Conservation (phyloP, 805 yeast genomes). For the Suhomyces tanzawaensis region DNA sequence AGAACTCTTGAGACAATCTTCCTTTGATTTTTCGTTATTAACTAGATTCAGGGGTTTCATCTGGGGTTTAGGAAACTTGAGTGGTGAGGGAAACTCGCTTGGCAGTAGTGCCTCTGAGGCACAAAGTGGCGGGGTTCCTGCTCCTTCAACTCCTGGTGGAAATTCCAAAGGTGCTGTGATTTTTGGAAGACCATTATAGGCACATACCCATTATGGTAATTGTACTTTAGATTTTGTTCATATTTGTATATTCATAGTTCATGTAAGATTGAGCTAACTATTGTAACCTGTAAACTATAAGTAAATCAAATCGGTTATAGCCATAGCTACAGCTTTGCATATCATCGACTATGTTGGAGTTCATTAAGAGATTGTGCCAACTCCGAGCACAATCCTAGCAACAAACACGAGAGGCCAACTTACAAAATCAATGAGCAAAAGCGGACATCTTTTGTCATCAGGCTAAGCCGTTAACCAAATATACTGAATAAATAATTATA, state of each 20-base stretch:
- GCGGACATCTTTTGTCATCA: background rate
- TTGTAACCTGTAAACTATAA: too few relatives aligned
- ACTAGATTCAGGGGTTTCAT: conserved; percentile 47
- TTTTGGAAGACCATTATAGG: conserved; percentile 27
- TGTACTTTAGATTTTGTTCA: conserved; percentile 4
- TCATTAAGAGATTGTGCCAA: too few relatives aligned
- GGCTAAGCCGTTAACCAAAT: too few relatives aligned
- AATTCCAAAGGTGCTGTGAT: conserved; percentile 25
- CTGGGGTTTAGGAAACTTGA: conserved; percentile 46
- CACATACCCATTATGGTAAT: background rate
- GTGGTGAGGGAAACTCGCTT: conserved; percentile 10
- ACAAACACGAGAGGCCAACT: too few relatives aligned
- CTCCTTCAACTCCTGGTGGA: conserved; percentile 26
- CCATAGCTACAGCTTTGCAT: too few relatives aligned
- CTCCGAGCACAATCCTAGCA: too few relatives aligned
- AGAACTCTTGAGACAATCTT: conserved; percentile 43
- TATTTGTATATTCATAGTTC: background rate
- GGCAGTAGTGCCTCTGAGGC: conserved; percentile 5
- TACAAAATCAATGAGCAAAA: too few relatives aligned
- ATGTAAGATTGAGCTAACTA: too few relatives aligned
- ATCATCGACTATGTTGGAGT: too few relatives aligned
- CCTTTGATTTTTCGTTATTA: conserved; percentile 19
- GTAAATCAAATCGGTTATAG: too few relatives aligned
- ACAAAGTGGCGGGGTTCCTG: conserved; percentile 5
- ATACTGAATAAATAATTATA: conserved; percentile 3